Evolutionary conservation across 2,329 filamentous ascomycete genomes (phyloP).

Genomic region (Trichoderma guizhouense): DNA sequence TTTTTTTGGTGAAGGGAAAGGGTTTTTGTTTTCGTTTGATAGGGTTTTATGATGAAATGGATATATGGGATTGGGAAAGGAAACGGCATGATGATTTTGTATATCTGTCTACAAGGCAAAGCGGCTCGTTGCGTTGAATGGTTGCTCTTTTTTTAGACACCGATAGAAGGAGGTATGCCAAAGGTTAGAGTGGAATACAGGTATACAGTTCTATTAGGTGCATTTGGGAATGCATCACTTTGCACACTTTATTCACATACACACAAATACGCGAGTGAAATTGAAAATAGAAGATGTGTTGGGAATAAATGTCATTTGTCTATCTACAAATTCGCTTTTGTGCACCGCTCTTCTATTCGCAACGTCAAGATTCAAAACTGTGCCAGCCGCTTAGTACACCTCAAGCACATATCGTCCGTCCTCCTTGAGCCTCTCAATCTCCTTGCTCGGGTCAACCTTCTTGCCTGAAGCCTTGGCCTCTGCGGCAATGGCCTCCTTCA

Average conservation of each 20-base stretch:
- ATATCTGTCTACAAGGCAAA: slow-evolving; percentile 1
- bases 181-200: background rate
- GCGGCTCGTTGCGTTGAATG: background rate
- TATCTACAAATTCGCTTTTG: slow-evolving; percentile 2
- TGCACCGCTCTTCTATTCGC: slow-evolving; percentile 2
- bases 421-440: slow-evolving; percentile 98
- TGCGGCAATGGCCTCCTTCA: slow-evolving; percentile 83
- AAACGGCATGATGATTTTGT: slow-evolving; percentile 1
- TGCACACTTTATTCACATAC: background rate
- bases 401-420: slow-evolving; percentile 90
- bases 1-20: slow-evolving; percentile 56
- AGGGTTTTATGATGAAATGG: background rate
- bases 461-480: slow-evolving; percentile 68
- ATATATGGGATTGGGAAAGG: slow-evolving; percentile 10
- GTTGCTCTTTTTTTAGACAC: slow-evolving; percentile 4
- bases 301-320: background rate
- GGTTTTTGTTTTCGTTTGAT: background rate
- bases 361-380: background rate
- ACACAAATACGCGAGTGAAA: background rate
- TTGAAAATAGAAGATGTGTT: background rate
- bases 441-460: slow-evolving; percentile 82
- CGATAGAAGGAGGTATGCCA: slow-evolving; percentile 5
- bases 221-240: background rate
- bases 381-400: slow-evolving; percentile 66
- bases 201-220: background rate